Percentiles rank a stretch among this genome's conserved stretches.
Evolutionary conservation across 305 asterid genomes (phyloP).

Genomic region (Salvia sclarea): DNA sequence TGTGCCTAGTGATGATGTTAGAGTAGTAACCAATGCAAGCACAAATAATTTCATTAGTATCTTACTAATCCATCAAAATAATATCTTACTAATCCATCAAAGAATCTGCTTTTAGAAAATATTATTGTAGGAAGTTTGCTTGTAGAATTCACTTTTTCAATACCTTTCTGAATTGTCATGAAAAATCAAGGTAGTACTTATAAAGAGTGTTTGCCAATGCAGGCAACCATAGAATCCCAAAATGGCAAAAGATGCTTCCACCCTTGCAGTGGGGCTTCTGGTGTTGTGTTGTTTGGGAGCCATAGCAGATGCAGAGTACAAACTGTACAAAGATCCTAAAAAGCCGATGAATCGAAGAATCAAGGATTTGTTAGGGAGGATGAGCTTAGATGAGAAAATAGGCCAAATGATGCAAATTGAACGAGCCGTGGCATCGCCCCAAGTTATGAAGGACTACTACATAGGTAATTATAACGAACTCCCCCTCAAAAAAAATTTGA

Average conservation of each 20-base stretch:
- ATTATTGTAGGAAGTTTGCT: background rate
- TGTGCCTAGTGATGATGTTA: background rate
- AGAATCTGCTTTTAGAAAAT: background rate
- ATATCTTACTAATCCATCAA: background rate
- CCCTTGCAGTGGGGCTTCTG: constrained; percentile 1
- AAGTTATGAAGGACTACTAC: constrained; percentile 23
- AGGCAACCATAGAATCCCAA: background rate
- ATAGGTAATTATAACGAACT: constrained; percentile 19
- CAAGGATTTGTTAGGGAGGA: constrained; percentile 26
- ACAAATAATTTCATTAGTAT: background rate
- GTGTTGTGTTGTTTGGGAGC: constrained; percentile 16
- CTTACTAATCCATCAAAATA: background rate
- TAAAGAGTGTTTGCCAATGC: background rate
- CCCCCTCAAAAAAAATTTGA: background rate
- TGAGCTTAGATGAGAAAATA: constrained; percentile 26
- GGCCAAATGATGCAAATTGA: constrained; percentile 33
- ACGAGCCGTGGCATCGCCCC: constrained; percentile 17
- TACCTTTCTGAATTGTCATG: background rate
- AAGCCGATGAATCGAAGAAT: constrained; percentile 23
- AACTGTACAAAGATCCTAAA: constrained; percentile 23
- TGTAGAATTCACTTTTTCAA: background rate
- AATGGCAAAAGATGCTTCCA: constrained; percentile 4
- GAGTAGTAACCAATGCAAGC: background rate
- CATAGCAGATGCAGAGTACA: constrained; percentile 28
- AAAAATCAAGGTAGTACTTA: background rate